phyloP scores from a whole-genome alignment of 1,284 basidiomycete genomes.

The Phenoliferia sp. region DNA sequence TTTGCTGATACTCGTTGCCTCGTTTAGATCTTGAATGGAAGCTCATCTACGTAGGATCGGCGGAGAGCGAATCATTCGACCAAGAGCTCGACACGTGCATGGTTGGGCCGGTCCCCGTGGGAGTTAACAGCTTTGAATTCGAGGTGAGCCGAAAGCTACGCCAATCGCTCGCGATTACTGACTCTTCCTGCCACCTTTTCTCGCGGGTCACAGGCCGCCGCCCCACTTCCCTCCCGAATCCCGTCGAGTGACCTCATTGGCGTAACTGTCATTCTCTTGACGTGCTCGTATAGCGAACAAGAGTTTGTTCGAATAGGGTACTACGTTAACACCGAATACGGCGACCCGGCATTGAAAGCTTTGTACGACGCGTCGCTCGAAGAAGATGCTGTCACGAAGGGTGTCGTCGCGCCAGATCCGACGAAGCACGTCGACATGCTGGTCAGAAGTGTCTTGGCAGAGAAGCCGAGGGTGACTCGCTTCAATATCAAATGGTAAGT shows the following conservation, averaged over 20 bases:
- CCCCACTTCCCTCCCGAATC: slow-evolving; percentile 61
- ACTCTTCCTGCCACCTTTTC: too few species aligned
- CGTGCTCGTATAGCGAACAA: slow-evolving; percentile 84
- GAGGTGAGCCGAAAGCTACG: slow-evolving; percentile 49
- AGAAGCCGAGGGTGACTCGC: slow-evolving; percentile 90
- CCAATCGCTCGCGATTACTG: background rate
- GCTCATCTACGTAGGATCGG: slow-evolving; percentile 93
- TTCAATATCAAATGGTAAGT: slow-evolving; percentile 50
- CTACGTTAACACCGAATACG: slow-evolving; percentile 98
- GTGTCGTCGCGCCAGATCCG: slow-evolving; percentile 30
- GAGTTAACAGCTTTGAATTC: slow-evolving; percentile 96
- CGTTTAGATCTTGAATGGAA: slow-evolving; percentile 84
- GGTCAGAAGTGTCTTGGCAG: slow-evolving; percentile 75
- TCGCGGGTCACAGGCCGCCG: slow-evolving; percentile 47
- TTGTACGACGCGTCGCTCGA: slow-evolving; percentile 62
- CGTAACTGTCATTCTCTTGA: slow-evolving; percentile 84
- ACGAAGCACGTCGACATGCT: slow-evolving; percentile 57
- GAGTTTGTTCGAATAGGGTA: slow-evolving; percentile 99
- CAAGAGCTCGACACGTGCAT: slow-evolving; percentile 49
- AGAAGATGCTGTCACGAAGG: slow-evolving; percentile 26
- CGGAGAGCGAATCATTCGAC: slow-evolving; percentile 86
- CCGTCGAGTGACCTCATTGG: slow-evolving; percentile 79
- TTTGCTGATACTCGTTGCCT: background rate
- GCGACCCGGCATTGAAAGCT: slow-evolving; percentile 81
- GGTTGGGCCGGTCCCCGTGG: slow-evolving; percentile 89